A percentile compares a stretch with the other conserved stretches of the same genome.
These are phyloP conservation scores for Candida coleopterorum DNA, from an alignment of 805 yeast species.

Conservation along the genomic window DNA sequence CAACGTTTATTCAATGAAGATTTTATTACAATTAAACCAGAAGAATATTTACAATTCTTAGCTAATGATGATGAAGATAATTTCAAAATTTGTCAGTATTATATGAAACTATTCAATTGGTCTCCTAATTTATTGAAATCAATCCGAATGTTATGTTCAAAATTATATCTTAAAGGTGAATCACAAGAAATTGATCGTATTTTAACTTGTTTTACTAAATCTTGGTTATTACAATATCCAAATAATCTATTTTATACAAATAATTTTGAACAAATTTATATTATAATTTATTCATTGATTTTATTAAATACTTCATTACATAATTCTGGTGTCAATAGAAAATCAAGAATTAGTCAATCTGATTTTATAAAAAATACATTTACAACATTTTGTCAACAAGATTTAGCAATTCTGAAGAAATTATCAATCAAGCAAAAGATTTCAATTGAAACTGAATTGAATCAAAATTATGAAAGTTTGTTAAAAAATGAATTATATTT, in stretches of 20 bases:
- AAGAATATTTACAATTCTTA: constrained; percentile 40
- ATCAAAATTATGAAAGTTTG: constrained; percentile 41
- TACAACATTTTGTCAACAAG: constrained; percentile 36
- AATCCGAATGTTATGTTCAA: constrained; percentile 57
- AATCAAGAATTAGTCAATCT: constrained; percentile 34
- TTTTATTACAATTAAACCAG: constrained; percentile 39
- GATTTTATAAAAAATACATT: constrained; percentile 41
- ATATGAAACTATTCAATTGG: constrained; percentile 45
- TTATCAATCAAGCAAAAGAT: constrained; percentile 35
- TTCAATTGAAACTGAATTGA: constrained; percentile 42
- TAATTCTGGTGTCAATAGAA: constrained; percentile 38
- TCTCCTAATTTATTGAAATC: constrained; percentile 51
- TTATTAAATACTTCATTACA: constrained; percentile 76
- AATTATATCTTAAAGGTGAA: constrained; percentile 74
- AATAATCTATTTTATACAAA: constrained; percentile 45
- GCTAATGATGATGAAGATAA: constrained; percentile 38
- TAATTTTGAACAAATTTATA: constrained; percentile 55
- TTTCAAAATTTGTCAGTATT: constrained; percentile 34
- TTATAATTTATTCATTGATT: constrained; percentile 65
- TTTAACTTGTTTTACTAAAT: constrained; percentile 59
- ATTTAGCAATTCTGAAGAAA: constrained; percentile 17
- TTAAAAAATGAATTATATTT: constrained; percentile 34
- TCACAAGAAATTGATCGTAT: constrained; percentile 76
- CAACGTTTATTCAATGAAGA: constrained; percentile 32
- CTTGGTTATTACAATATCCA: constrained; percentile 53